These are phyloP conservation scores for Dacryopinax spathularia DNA, from an alignment of 768 basidiomycete genomes.

Conservation along the genomic window DNA sequence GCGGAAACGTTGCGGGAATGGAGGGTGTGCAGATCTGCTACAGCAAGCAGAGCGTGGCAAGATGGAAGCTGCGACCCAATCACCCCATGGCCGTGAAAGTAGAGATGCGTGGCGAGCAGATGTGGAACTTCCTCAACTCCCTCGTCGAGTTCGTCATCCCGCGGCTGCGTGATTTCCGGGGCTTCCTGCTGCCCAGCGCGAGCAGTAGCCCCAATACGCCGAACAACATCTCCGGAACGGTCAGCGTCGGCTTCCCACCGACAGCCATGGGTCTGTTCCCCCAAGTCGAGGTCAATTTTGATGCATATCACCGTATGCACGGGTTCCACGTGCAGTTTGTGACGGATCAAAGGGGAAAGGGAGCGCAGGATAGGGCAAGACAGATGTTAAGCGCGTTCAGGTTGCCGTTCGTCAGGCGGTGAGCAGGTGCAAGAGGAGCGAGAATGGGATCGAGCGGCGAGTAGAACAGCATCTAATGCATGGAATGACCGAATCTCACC, in stretches of 20 bases:
- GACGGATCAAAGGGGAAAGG: slow-evolving; percentile 74
- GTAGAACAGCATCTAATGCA: too few relatives aligned
- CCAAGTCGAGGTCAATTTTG: slow-evolving; percentile 75
- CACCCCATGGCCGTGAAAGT: slow-evolving; percentile 80
- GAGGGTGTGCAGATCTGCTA: slow-evolving; percentile 58
- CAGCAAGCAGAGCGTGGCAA: slow-evolving; percentile 46
- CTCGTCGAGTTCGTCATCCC: slow-evolving; percentile 93
- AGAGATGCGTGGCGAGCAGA: slow-evolving; percentile 73
- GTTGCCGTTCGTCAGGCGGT: slow-evolving; percentile 59
- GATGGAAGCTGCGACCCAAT: slow-evolving; percentile 68
- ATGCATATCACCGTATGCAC: slow-evolving; percentile 68
- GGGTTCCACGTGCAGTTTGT: slow-evolving; percentile 93
- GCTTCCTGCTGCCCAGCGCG: slow-evolving; percentile 62
- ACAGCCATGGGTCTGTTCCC: slow-evolving; percentile 83
- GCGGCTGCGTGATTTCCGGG: slow-evolving; percentile 77
- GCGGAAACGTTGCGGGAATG: slow-evolving; percentile 53
- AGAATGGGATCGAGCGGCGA: too few relatives aligned
- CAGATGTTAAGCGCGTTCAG: slow-evolving; percentile 82
- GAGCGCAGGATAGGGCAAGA: slow-evolving; percentile 79
- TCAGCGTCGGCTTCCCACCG: slow-evolving; percentile 75
- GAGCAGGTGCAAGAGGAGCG: too few relatives aligned
- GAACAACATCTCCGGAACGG: slow-evolving; percentile 70
- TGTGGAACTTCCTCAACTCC: slow-evolving; percentile 86
- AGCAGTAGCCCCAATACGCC: slow-evolving; percentile 58
- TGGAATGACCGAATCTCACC: too few relatives aligned